These are phyloP conservation scores for Sarcocystis neurona DNA, from an alignment of 169 alveolate species.

Conservation along the genomic window DNA sequence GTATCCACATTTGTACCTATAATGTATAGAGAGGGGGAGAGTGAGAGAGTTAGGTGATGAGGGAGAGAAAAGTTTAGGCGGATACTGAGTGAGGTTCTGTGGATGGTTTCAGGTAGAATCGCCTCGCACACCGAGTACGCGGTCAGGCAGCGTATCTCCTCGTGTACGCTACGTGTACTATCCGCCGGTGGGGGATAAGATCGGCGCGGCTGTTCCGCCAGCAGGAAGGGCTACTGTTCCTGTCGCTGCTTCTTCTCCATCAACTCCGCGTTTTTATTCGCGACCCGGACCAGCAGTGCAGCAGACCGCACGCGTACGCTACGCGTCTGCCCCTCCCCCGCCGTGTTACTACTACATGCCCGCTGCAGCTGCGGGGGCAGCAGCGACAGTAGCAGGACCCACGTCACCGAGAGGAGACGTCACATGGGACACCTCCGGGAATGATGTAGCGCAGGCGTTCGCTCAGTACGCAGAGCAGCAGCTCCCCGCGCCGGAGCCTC, in stretches of 20 bases:
- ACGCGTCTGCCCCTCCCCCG: too few relatives aligned
- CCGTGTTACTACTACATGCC: too few relatives aligned
- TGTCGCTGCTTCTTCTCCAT: background rate
- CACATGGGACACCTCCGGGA: background rate
- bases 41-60: too few relatives aligned
- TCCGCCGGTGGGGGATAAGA: background rate
- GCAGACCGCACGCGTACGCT: too few relatives aligned
- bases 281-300: background rate
- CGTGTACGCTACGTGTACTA: too few relatives aligned
- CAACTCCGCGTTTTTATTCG: background rate
- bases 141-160: too few relatives aligned
- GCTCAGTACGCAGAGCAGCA: background rate
- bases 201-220: background rate
- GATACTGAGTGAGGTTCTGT: too few relatives aligned
- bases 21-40: too few relatives aligned
- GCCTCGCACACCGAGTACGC: too few relatives aligned
- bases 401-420: background rate
- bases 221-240: background rate
- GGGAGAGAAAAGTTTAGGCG: too few relatives aligned
- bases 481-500: conserved; percentile 23
- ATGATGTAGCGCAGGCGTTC: background rate
- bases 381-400: background rate
- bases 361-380: background rate
- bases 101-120: too few relatives aligned
- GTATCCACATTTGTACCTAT: too few relatives aligned